phyloP scores from a whole-genome alignment of 2,329 filamentous ascomycete species.

The Sporothrix humicola region DNA sequence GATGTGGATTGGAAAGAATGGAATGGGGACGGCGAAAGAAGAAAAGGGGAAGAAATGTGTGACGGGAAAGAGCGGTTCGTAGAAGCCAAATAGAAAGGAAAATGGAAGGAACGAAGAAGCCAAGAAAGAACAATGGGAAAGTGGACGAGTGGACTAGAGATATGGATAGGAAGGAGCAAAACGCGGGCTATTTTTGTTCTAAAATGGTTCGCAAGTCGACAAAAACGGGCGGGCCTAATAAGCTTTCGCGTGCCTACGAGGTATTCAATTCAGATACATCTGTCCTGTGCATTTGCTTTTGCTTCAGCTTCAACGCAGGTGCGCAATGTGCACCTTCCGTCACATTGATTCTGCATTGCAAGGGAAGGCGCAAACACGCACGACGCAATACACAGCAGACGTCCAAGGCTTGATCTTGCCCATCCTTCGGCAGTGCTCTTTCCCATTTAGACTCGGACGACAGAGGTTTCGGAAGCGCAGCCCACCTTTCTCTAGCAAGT shows the following conservation, averaged over 20 bases:
- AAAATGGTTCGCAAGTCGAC: slow-evolving; percentile 17
- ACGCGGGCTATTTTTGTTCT: slow-evolving; percentile 7
- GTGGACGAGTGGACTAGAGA: background rate
- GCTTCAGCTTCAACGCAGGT: background rate
- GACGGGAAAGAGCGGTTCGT: background rate
- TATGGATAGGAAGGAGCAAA: slow-evolving; percentile 28
- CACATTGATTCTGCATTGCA: background rate
- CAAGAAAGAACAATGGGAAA: slow-evolving; percentile 17
- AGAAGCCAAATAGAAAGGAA: background rate
- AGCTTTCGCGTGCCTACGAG: background rate
- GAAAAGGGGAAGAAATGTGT: background rate
- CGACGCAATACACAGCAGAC: background rate
- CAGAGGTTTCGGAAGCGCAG: slow-evolving; percentile 1
- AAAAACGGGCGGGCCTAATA: slow-evolving; percentile 8
- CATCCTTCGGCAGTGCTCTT: background rate
- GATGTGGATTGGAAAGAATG: slow-evolving; percentile 15
- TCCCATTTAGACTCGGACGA: background rate
- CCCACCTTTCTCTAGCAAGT: background rate
- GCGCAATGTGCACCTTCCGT: slow-evolving; percentile 6
- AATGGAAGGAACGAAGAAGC: slow-evolving; percentile 10
- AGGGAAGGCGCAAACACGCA: slow-evolving; percentile 8
- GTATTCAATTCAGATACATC: background rate
- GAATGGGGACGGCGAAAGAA: background rate
- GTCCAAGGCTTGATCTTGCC: background rate
- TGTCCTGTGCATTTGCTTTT: background rate